Conservation (phyloP, 1,284 basidiomycete genomes). For the Tilletia setariae region DNA sequence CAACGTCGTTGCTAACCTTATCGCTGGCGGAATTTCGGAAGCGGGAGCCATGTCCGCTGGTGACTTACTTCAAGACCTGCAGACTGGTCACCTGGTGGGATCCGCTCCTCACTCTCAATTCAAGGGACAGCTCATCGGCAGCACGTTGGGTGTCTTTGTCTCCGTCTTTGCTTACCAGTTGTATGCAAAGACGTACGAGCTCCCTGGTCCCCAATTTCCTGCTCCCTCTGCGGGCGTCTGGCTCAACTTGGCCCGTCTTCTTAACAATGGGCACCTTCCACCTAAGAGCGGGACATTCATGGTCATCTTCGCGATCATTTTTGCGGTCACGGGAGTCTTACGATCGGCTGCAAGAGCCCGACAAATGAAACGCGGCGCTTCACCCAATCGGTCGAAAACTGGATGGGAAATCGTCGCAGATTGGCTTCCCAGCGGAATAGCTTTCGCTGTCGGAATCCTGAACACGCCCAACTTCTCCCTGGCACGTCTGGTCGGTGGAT, state of each 20-base stretch:
- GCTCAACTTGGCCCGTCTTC: constrained; percentile 80
- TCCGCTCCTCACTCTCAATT: constrained; percentile 54
- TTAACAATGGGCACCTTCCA: constrained; percentile 76
- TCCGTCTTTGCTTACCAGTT: constrained; percentile 81
- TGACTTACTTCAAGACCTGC: constrained; percentile 96
- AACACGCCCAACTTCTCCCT: constrained; percentile 94
- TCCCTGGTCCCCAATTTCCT: constrained; percentile 78
- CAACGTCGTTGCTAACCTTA: constrained; percentile 81
- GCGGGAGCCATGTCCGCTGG: constrained; percentile 95
- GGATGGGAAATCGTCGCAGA: constrained; percentile 26
- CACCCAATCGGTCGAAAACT: constrained; percentile 15
- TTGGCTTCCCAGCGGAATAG: constrained; percentile 42
- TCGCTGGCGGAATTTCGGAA: constrained; percentile 92
- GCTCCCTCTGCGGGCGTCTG: constrained; percentile 81
- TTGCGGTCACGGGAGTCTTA: constrained; percentile 54
- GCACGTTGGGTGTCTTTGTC: constrained; percentile 77
- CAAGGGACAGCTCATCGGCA: constrained; percentile 52
- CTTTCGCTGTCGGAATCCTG: constrained; percentile 69
- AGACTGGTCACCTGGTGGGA: constrained; percentile 81
- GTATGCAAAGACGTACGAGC: constrained; percentile 76
- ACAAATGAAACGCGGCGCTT: constrained; percentile 45
- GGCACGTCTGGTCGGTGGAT: constrained; percentile 81
- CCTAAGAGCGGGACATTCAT: constrained; percentile 75
- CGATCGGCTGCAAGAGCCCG: constrained; percentile 64
- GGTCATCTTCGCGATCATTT: constrained; percentile 66